A percentile compares a stretch with the other conserved stretches of the same genome.
phyloP scores from a whole-genome alignment of 257 asterid species.

The Solanum clarkiae region DNA sequence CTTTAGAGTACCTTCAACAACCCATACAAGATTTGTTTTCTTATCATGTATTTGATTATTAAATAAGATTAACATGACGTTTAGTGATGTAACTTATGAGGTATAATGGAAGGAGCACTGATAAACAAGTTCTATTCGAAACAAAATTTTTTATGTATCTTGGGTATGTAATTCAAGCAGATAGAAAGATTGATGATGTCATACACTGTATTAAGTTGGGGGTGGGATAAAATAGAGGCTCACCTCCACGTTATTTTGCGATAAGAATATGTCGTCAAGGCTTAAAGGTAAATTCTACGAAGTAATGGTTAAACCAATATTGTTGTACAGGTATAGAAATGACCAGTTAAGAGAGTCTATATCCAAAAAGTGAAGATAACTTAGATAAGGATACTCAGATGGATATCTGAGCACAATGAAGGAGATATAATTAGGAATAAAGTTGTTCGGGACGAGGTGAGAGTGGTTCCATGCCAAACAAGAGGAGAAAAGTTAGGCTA shows the following conservation, averaged over 20 bases:
- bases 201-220: too few species aligned
- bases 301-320: too few species aligned
- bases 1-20: neutral
- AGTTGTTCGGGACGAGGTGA: neutral
- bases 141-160: too few species aligned
- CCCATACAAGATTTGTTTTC: neutral
- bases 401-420: neutral
- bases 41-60: neutral
- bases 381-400: neutral
- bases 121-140: too few species aligned
- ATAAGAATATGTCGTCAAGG: too few species aligned
- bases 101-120: too few species aligned
- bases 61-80: neutral
- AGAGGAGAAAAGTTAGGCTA: neutral
- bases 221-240: too few species aligned
- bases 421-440: too few species aligned
- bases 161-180: too few species aligned
- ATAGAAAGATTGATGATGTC: too few species aligned
- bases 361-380: neutral
- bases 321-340: neutral
- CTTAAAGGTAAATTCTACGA: too few species aligned
- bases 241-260: too few species aligned
- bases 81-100: neutral
- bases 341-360: rapidly evolving
- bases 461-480: neutral